Evolutionary conservation across 345 rosid species (phyloP).

Genomic region (Clarkia xantiana): DNA sequence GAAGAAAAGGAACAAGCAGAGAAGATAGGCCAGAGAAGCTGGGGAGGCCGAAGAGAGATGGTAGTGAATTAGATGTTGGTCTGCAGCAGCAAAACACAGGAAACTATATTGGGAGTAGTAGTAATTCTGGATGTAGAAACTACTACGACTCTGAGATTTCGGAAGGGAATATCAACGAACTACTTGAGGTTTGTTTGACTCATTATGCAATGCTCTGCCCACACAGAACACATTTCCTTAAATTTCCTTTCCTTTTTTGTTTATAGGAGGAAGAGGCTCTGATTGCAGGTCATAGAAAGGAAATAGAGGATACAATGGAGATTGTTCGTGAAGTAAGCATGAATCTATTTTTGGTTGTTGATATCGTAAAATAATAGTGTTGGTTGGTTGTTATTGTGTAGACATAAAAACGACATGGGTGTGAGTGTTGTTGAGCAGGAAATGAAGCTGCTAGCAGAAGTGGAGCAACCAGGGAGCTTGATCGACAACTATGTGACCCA

Average conservation of each 20-base stretch:
- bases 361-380: no score
- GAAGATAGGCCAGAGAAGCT: conserved; percentile 53
- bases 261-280: conserved; percentile 87
- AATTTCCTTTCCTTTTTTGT: not conserved
- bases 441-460: conserved; percentile 89
- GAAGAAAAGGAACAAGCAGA: conserved; percentile 50
- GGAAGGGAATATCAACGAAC: conserved; percentile 62
- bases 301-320: conserved; percentile 98
- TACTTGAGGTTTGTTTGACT: conserved; percentile 51
- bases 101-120: conserved; percentile 20
- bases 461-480: conserved; percentile 90
- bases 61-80: conserved; percentile 30
- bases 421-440: conserved; percentile 31
- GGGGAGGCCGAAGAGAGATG: conserved; percentile 43
- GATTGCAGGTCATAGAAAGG: conserved; percentile 86
- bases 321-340: conserved; percentile 84
- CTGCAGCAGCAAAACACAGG: conserved; percentile 27
- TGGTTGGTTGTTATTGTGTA: not conserved
- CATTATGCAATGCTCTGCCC: not conserved
- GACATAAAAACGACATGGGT: not conserved
- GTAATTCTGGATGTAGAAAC: conserved; percentile 28
- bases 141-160: conserved; percentile 34
- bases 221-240: not conserved
- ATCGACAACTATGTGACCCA: conserved; percentile 88
- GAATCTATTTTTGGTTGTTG: not conserved